Evolutionary conservation across 345 rosid genomes (phyloP), one percentile per base, ranked within the genome.

Genomic region (Rhizophora apiculata): DNA sequence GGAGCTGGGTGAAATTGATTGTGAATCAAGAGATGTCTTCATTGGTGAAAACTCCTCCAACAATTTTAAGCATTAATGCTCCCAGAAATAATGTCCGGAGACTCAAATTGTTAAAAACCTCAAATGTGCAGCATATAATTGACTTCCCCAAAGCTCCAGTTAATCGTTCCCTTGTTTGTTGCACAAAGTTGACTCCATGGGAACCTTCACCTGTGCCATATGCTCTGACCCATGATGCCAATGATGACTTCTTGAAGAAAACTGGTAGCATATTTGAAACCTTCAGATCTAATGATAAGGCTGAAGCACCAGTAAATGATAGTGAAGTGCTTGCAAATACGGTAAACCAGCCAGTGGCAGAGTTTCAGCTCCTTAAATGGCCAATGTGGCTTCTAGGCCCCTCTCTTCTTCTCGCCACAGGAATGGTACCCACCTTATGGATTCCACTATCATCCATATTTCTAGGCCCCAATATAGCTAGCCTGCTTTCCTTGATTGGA

Each of bases 331-430:
- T 34, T 58, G 21, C 76, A 20, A 76, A 72, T 9, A 48, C 78
- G 2, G 74, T 37, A 59, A 67, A 71, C 22, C 78, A 63, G 57
- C 70, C 68, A 58, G 55, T 51, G 2, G 48, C 62, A 22, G 80
- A 80, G 63, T 30, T 74, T 81, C 87, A 88, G 81, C 76, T 89
- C 68, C 85, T 91, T 27, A 88, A 89, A 71, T 89, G 94, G 98
- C 93, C 97, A 22, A 60, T 89, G 81, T 91, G 98, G 98, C 76
- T 91, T 60, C 72, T 94, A 37, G 98, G 97, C 29, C 98, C 98
- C 60, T 78, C 83, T 58, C 81, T 94, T 79, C 93, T 94, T 52
- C 96, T 94, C 19, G 48, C 82, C 49, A 91, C 91, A 0, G 97
- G 98, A 70, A 89, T 91, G 94, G 89, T 86, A 16, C 97, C 98